A percentile compares a stretch with the other conserved stretches of the same genome.
These are phyloP conservation scores for Penicillium digitatum DNA, from an alignment of 2,329 filamentous ascomycete genomes.

Conservation along the genomic window DNA sequence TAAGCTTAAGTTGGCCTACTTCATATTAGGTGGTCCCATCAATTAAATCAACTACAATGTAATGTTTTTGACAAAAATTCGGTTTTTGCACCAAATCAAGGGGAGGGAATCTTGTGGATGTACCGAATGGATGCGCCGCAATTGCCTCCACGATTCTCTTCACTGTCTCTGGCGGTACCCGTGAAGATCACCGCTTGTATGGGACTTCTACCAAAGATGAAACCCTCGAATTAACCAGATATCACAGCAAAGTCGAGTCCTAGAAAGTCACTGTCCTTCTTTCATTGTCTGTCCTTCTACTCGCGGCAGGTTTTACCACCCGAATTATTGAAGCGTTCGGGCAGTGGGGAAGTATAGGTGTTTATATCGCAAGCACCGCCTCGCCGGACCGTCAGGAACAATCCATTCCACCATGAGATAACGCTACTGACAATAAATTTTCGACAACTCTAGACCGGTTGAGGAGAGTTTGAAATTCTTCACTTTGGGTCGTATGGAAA, in stretches of 20 bases:
- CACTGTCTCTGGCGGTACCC: conserved; percentile 34
- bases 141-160: conserved; percentile 43
- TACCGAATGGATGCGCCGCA: conserved; percentile 41
- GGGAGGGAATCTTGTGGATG: conserved; percentile 39
- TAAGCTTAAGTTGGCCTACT: neutral
- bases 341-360: conserved; percentile 32
- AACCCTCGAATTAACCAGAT: conserved; percentile 3
- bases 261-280: conserved; percentile 43
- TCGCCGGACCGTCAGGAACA: conserved; percentile 37
- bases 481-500: conserved; percentile 52
- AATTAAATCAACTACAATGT: neutral
- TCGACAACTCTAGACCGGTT: conserved; percentile 30
- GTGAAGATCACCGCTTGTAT: conserved; percentile 40
- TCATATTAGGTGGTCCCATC: too few relatives aligned
- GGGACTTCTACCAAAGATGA: neutral
- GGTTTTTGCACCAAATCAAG: conserved; percentile 11
- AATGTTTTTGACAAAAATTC: neutral
- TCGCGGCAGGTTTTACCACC: conserved; percentile 38
- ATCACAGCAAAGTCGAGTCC: conserved; percentile 36
- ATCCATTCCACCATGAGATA: neutral
- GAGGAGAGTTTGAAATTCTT: conserved; percentile 49
- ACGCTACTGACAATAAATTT: neutral
- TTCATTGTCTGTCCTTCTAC: conserved; percentile 42
- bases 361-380: conserved; percentile 40
- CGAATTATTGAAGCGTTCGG: conserved; percentile 38